Evolutionary conservation across 1,284 basidiomycete genomes (phyloP).

Genomic region (Lentinula novae-zelandiae): DNA sequence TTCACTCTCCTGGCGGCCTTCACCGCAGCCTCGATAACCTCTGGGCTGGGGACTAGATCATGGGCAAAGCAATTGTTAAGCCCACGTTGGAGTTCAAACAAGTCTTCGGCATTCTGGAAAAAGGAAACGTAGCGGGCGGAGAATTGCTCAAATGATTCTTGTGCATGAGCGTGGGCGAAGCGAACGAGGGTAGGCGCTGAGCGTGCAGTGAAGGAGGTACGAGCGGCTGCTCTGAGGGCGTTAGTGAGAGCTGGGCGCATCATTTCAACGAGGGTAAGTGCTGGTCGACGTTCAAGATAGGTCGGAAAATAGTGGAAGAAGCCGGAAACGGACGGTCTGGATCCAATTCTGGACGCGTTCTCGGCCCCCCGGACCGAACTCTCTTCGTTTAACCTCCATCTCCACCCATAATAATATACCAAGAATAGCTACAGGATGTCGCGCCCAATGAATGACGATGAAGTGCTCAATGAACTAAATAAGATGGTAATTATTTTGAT

Average conservation of each 20-base stretch:
- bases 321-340: constrained; percentile 8
- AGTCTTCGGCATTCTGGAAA: constrained; percentile 90
- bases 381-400: constrained; percentile 8
- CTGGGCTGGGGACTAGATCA: constrained; percentile 91
- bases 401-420: too few relatives aligned
- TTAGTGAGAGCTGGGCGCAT: constrained; percentile 13
- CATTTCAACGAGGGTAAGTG: constrained; percentile 3
- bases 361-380: not conserved
- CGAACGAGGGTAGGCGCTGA: constrained; percentile 40
- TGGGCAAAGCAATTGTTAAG: constrained; percentile 99
- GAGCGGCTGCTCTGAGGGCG: constrained; percentile 12
- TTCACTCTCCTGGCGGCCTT: constrained; percentile 89
- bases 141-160: constrained; percentile 94
- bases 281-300: not conserved
- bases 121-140: constrained; percentile 92
- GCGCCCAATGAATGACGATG: constrained; percentile 89
- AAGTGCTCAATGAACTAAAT: constrained; percentile 96
- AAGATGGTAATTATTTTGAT: constrained; percentile 75
- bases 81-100: constrained; percentile 96
- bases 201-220: constrained; percentile 7
- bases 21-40: constrained; percentile 88
- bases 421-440: constrained; percentile 37
- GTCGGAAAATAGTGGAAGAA: constrained; percentile 1
- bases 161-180: constrained; percentile 58
- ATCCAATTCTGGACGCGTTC: not conserved